These are phyloP conservation scores for Abortiporus biennis DNA, from an alignment of 1,284 basidiomycete genomes.

Conservation along the genomic window DNA sequence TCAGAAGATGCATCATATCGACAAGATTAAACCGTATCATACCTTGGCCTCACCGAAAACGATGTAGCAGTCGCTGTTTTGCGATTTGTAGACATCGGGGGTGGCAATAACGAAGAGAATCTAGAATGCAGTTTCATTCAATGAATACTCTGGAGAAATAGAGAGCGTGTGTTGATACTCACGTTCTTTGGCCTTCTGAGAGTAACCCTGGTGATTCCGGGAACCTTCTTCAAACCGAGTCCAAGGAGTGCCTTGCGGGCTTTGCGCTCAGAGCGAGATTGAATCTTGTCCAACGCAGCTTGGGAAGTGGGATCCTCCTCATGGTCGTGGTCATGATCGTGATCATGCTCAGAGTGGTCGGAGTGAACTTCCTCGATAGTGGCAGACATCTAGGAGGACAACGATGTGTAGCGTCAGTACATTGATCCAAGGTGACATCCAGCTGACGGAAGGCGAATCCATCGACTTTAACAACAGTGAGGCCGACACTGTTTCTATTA, in stretches of 20 bases:
- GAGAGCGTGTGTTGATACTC: conserved; percentile 22
- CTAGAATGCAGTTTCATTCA: conserved; percentile 32
- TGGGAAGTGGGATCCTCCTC: conserved; percentile 80
- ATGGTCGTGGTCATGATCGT: conserved; percentile 50
- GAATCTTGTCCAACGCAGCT: conserved; percentile 87
- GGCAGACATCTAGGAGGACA: conserved; percentile 56
- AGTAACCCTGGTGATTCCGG: conserved; percentile 92
- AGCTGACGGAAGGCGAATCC: too few relatives aligned
- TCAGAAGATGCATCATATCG: background rate
- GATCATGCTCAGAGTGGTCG: conserved; percentile 64
- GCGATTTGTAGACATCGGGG: conserved; percentile 97
- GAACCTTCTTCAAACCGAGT: conserved; percentile 88
- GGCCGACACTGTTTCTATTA: too few relatives aligned
- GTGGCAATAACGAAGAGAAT: conserved; percentile 89
- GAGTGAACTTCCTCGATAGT: conserved; percentile 79
- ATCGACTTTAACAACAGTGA: too few relatives aligned
- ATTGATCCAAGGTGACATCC: too few relatives aligned
- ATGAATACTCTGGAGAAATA: background rate
- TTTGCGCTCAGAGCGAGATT: conserved; percentile 89
- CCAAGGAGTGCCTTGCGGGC: conserved; percentile 84
- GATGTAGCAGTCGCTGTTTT: conserved; percentile 96
- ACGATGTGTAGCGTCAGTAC: too few relatives aligned
- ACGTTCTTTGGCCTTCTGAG: conserved; percentile 94
- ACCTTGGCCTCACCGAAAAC: conserved; percentile 98
- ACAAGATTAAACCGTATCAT: conserved; percentile 8